Conservation (phyloP, 2,329 filamentous ascomycete genomes). For the Fusarium sp. region DNA sequence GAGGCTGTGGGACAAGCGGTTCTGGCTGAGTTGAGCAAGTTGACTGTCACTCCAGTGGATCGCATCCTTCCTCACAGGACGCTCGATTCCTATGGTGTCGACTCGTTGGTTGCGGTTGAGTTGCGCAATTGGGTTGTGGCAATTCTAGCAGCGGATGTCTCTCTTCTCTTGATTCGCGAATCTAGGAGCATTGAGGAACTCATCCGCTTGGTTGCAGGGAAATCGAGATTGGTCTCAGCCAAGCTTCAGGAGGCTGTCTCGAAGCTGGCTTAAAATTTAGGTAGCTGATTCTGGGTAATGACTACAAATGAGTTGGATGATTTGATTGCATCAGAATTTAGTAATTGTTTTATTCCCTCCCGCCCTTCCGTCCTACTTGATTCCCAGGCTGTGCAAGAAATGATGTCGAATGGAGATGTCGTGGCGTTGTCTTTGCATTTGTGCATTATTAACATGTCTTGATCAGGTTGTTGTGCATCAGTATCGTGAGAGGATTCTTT, state of each 20-base stretch:
- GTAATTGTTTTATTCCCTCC: not conserved
- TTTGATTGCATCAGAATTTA: not conserved
- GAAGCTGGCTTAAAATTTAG: not conserved
- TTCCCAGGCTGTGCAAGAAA: no score
- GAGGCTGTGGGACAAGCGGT: constrained; percentile 10
- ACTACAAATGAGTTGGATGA: not conserved
- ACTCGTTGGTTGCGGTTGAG: constrained; percentile 9
- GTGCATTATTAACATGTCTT: not conserved
- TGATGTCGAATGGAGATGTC: not conserved
- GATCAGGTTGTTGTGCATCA: not conserved
- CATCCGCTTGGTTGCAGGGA: constrained; percentile 6
- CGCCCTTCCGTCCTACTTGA: no score
- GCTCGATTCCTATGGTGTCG: constrained; percentile 8
- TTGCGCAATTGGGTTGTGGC: constrained; percentile 9
- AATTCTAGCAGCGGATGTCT: constrained; percentile 1
- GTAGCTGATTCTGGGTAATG: not conserved
- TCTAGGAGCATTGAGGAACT: constrained; percentile 9
- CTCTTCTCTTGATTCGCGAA: constrained; percentile 12
- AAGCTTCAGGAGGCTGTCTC: constrained; percentile 12
- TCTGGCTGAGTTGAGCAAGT: constrained; percentile 9
- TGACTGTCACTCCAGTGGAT: constrained; percentile 9
- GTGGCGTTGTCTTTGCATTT: not conserved
- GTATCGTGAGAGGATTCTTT: not conserved
- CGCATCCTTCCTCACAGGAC: constrained; percentile 7
- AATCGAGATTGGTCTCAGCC: constrained; percentile 8